phyloP scores from a whole-genome alignment of 352 stramenopile genomes.

The Pythium aphanidermatum region DNA sequence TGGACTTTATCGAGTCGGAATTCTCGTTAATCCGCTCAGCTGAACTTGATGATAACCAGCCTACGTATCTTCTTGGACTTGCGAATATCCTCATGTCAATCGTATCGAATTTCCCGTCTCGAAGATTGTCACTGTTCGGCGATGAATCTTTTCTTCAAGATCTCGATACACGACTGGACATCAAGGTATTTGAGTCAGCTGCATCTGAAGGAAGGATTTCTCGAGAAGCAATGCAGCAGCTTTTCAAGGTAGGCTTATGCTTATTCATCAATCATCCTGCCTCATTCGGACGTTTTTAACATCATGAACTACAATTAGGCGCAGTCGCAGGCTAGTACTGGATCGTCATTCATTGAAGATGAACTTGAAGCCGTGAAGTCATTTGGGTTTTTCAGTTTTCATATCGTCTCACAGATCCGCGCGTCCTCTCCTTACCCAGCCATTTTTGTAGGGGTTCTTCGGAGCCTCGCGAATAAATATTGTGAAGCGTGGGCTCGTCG shows the following conservation, averaged over 20 bases:
- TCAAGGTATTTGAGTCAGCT: slow-evolving; percentile 1
- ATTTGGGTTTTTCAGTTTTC: slow-evolving; percentile 53
- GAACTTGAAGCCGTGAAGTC: slow-evolving; percentile 33
- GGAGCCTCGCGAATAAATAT: slow-evolving; percentile 51
- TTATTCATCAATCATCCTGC: too few species aligned
- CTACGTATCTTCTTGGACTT: slow-evolving; percentile 41
- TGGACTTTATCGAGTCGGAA: slow-evolving; percentile 68
- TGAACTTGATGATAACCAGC: not conserved
- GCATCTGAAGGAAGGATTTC: slow-evolving; percentile 1
- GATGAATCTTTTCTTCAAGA: too few species aligned
- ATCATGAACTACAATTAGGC: too few species aligned
- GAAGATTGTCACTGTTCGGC: too few species aligned
- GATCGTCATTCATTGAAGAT: slow-evolving; percentile 52
- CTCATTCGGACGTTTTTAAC: too few species aligned
- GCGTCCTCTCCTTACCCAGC: slow-evolving; percentile 28
- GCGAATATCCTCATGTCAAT: slow-evolving; percentile 68
- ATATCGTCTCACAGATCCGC: slow-evolving; percentile 39
- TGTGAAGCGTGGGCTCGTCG: slow-evolving; percentile 60
- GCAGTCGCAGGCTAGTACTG: too few species aligned
- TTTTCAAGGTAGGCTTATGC: slow-evolving; percentile 23
- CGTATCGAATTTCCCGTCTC: slow-evolving; percentile 37
- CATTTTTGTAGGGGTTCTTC: slow-evolving; percentile 49
- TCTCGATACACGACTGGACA: too few species aligned
- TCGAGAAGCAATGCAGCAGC: slow-evolving; percentile 11
- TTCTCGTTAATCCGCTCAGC: slow-evolving; percentile 22